Base-by-base conservation (phyloP, 306 rosid genomes). In the Carpinus fangiana region DNA sequence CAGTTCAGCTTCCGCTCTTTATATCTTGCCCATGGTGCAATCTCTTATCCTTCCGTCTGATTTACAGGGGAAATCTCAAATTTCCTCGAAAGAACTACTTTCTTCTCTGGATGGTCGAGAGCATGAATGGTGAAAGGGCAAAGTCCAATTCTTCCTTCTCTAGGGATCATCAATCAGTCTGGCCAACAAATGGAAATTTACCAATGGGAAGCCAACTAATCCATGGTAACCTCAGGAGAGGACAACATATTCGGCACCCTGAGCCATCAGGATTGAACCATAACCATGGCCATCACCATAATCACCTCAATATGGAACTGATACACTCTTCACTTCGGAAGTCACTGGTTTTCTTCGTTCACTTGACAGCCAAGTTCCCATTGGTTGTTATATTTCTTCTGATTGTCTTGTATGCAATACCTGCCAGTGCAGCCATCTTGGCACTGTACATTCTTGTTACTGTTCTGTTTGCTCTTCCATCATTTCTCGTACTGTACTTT, bases 31-130 rank as follows among this genome's bases (percentile, higher is more conserved):
- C 98, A 13, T 95, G 98, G 98, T 95, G 98, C 91, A 93, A 90
- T 82, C 90, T 92, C 64, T 60, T 95, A 79, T 95, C 98, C 78
- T 92, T 95, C 47, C 97, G 98, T 51, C 56, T 95, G 69, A 92
- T 95, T 82, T 91, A 91, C 77, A 82, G 85, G 47, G 98, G 98
- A 80, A 85, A 73, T 74, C 97, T 95, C 57, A 87, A 59, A 79
- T 95, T 90, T 88, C 98, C 98, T 76, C 93, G 90, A 75, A 95
- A 95, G 89, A 95, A 95, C 85, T 92, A 90, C 90, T 95, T 95
- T 78, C 98, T 95, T 81, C 90, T 95, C n/a, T 95, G 98, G 98
- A 95, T 95, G 98, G 93, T 95, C 76, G 98, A 95, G 83, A 89
- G 92, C 90, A 95, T 92, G 92, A 93, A 91, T 73, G 98, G 93